Conservation (phyloP, 257 asterid species). For the Plantago major region DNA sequence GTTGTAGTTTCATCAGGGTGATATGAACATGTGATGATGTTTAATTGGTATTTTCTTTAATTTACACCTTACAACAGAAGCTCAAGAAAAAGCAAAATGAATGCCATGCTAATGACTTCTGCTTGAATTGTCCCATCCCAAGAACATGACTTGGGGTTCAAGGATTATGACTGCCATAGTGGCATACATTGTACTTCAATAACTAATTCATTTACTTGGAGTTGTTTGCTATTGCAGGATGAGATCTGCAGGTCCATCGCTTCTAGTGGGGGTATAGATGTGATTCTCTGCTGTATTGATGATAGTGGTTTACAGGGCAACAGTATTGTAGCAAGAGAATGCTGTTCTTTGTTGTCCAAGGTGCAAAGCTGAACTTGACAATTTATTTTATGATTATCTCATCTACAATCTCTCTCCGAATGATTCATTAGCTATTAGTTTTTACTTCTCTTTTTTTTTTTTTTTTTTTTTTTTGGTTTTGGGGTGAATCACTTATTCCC, state of each 20-base stretch:
- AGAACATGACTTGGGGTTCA: conserved; percentile 6
- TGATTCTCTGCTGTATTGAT: conserved; percentile 59
- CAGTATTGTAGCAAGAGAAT: conserved; percentile 54
- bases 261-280: conserved; percentile 72
- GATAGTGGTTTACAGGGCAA: conserved; percentile 68
- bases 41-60: conserved; percentile 10
- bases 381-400: background rate
- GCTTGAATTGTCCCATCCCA: conserved; percentile 8
- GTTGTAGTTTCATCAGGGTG: conserved; percentile 1
- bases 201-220: conserved; percentile 1
- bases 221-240: conserved; percentile 48
- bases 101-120: background rate
- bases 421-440: too few species aligned
- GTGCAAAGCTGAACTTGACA: conserved; percentile 36
- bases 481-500: too few species aligned
- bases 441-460: too few species aligned
- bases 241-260: conserved; percentile 90
- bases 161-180: conserved; percentile 12
- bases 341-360: conserved; percentile 81
- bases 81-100: background rate
- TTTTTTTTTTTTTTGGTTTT: too few species aligned
- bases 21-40: background rate
- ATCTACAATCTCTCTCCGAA: too few species aligned
- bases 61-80: background rate
- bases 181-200: conserved; percentile 16